Evolutionary conservation across 2,329 filamentous ascomycete genomes (phyloP).

Genomic region (Venturia asperata): DNA sequence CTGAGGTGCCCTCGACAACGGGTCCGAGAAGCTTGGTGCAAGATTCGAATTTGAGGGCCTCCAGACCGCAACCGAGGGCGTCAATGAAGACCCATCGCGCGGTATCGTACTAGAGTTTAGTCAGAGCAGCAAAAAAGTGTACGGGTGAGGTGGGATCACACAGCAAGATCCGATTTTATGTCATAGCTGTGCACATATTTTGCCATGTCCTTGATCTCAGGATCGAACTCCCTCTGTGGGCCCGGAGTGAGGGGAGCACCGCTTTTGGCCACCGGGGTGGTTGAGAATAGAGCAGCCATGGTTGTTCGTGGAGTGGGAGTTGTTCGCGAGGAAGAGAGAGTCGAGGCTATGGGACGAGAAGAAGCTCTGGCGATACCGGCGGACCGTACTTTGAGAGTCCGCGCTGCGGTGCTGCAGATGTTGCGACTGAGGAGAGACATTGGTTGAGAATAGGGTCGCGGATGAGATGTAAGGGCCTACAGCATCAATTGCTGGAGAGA

Average conservation of each 20-base stretch:
- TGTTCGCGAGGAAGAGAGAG: background rate
- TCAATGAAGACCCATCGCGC: conserved; percentile 95
- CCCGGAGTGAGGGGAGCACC: conserved; percentile 8
- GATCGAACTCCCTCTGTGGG: conserved; percentile 15
- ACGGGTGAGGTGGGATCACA: conserved; percentile 43
- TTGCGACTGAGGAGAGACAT: conserved; percentile 16
- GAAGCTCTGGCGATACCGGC: conserved; percentile 1
- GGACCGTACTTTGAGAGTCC: conserved; percentile 10
- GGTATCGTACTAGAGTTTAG: conserved; percentile 67
- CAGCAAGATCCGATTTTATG: conserved; percentile 85
- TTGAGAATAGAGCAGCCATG: conserved; percentile 18
- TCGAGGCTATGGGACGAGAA: conserved; percentile 10
- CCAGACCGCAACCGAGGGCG: conserved; percentile 91
- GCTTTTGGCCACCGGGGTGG: conserved; percentile 6
- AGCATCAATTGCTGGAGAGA: background rate
- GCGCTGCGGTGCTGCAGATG: conserved; percentile 13
- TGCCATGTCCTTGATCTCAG: conserved; percentile 77
- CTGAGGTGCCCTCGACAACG: conserved; percentile 78
- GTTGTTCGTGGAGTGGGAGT: background rate
- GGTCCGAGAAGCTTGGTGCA: conserved; percentile 93
- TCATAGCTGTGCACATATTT: conserved; percentile 89
- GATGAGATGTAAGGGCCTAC: background rate
- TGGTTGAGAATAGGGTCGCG: background rate
- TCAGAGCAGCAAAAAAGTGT: conserved; percentile 16
- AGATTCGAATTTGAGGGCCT: conserved; percentile 91